These are phyloP conservation scores for Ganoderma multipileum DNA, from an alignment of 1,284 basidiomycete species.

Conservation along the genomic window DNA sequence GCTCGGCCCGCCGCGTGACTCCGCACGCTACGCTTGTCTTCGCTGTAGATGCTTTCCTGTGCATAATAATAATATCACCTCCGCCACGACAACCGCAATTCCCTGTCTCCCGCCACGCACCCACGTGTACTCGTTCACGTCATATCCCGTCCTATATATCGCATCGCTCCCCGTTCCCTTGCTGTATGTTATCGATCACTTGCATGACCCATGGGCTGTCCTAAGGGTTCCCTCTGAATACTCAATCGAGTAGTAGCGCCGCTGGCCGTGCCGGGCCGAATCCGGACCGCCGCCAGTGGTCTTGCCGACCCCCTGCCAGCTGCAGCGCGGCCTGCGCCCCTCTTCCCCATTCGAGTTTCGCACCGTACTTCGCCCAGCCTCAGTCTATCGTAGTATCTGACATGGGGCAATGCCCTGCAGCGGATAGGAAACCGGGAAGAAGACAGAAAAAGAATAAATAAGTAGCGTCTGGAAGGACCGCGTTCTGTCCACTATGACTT, in stretches of 20 bases:
- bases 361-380: too few species aligned
- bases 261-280: too few species aligned
- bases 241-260: not conserved
- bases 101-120: not conserved
- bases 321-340: too few species aligned
- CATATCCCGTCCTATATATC: not conserved
- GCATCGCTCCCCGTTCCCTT: not conserved
- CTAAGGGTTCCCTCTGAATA: not conserved
- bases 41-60: conserved; percentile 15
- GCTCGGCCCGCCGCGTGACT: not conserved
- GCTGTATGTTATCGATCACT: not conserved
- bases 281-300: too few species aligned
- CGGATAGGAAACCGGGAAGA: too few species aligned
- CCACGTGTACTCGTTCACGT: not conserved
- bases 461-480: not conserved
- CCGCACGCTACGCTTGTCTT: not conserved
- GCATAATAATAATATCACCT: not conserved
- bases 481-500: too few species aligned
- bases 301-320: too few species aligned
- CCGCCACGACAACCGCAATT: not conserved
- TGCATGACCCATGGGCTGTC: not conserved
- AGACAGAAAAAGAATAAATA: too few species aligned
- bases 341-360: too few species aligned
- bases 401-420: too few species aligned
- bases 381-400: too few species aligned